Conservation (phyloP, 352 stramenopile genomes). For the Blastocystis sp. region DNA sequence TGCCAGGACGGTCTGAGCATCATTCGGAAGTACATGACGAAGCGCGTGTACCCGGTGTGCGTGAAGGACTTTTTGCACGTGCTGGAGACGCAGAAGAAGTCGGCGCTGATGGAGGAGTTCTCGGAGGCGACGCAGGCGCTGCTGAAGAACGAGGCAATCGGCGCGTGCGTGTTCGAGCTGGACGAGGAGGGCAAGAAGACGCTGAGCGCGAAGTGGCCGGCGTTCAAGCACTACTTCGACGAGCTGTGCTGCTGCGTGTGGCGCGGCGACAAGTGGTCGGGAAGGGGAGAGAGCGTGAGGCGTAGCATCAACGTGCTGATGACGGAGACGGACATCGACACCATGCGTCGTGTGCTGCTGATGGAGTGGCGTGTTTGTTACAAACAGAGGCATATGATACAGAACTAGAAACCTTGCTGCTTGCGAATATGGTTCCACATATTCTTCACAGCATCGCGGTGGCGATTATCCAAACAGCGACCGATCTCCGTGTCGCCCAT, state of each 20-base stretch:
- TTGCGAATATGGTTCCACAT: constrained; percentile 51
- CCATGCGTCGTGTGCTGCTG: constrained; percentile 38
- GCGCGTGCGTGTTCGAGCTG: constrained; percentile 62
- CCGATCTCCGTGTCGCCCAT: constrained; percentile 56
- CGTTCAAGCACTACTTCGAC: constrained; percentile 43
- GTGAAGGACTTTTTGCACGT: constrained; percentile 24
- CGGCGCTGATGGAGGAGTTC: constrained; percentile 22
- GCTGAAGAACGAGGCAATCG: constrained; percentile 5
- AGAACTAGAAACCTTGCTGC: neutral
- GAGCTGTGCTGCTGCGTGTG: constrained; percentile 62
- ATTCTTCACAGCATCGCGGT: constrained; percentile 64
- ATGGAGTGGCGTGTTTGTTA: constrained; percentile 50
- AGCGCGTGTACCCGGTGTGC: constrained; percentile 74
- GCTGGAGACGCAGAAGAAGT: constrained; percentile 55
- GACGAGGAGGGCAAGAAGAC: constrained; percentile 50
- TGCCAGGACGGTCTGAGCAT: constrained; percentile 82
- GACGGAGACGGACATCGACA: constrained; percentile 65
- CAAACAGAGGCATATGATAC: neutral
- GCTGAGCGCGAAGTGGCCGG: constrained; percentile 31
- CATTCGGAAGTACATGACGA: constrained; percentile 83
- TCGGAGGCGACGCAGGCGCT: constrained; percentile 17
- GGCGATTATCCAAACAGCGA: constrained; percentile 37
- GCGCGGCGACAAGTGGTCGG: constrained; percentile 48
- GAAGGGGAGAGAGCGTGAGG: neutral
- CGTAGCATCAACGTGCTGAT: constrained; percentile 66